Conservation (phyloP, 352 stramenopile species). For the Phytophthora sp. region DNA sequence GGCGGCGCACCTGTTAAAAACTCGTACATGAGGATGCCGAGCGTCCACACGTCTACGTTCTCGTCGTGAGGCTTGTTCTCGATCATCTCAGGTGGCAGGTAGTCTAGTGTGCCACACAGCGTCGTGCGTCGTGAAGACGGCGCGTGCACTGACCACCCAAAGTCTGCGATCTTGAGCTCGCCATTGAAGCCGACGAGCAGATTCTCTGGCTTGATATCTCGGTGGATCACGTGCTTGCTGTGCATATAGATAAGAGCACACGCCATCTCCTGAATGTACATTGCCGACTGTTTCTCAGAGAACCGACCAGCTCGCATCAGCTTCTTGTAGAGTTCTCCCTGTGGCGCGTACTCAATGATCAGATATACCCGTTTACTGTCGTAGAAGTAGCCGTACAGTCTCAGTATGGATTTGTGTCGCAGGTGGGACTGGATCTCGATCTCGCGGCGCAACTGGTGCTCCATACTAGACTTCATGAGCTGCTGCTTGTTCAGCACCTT, state of each 20-base stretch:
- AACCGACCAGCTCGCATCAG: slow-evolving; percentile 93
- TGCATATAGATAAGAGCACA: slow-evolving; percentile 98
- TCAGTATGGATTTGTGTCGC: slow-evolving; percentile 96
- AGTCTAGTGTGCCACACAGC: slow-evolving; percentile 99
- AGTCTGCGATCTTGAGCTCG: slow-evolving; percentile 99
- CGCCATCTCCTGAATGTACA: slow-evolving; percentile 96
- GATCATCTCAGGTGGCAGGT: slow-evolving; percentile 99
- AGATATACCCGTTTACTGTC: slow-evolving; percentile 99
- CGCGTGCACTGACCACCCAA: slow-evolving; percentile 99
- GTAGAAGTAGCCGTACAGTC: slow-evolving; percentile 99
- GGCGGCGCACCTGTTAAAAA: slow-evolving; percentile 97
- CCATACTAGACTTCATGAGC: slow-evolving; percentile 96
- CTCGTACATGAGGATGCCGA: slow-evolving; percentile 99
- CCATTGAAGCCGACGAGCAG: slow-evolving; percentile 94
- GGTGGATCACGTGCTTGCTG: slow-evolving; percentile 99
- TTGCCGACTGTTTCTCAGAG: slow-evolving; percentile 90
- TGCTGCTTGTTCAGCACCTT: slow-evolving; percentile 99
- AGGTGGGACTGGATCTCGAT: slow-evolving; percentile 99
- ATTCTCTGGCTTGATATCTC: slow-evolving; percentile 99
- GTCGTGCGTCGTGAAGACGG: slow-evolving; percentile 96
- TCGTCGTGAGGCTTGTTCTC: slow-evolving; percentile 98
- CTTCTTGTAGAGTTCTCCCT: slow-evolving; percentile 99
- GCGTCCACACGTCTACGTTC: slow-evolving; percentile 97
- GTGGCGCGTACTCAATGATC: slow-evolving; percentile 98
- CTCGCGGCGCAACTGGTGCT: slow-evolving; percentile 98